Evolutionary conservation across 805 yeast genomes (phyloP).

Genomic region (Barnettozyma siamensis): DNA sequence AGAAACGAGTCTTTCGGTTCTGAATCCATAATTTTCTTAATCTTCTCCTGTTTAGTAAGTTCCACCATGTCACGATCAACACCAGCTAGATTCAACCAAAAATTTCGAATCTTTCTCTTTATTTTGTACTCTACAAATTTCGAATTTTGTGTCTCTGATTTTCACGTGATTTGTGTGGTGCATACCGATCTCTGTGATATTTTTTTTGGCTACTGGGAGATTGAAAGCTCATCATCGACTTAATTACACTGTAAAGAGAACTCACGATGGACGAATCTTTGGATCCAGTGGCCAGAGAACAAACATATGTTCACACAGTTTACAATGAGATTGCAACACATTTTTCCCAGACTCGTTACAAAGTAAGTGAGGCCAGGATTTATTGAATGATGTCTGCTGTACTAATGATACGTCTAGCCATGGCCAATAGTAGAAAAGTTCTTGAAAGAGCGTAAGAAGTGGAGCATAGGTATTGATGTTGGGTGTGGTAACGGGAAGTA

Average conservation of each 20-base stretch:
- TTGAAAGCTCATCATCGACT: not conserved
- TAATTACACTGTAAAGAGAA: not conserved
- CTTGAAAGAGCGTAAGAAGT: constrained; percentile 40
- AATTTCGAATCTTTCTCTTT: too few species aligned
- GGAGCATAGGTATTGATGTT: constrained; percentile 80
- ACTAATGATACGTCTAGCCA: constrained; percentile 39
- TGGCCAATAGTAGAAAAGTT: constrained; percentile 93
- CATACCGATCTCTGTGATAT: not conserved
- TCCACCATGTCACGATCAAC: not conserved
- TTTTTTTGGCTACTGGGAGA: too few species aligned
- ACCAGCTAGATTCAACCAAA: too few species aligned
- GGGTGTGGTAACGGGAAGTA: constrained; percentile 99
- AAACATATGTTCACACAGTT: constrained; percentile 80
- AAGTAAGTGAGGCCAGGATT: constrained; percentile 26
- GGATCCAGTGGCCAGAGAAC: constrained; percentile 58
- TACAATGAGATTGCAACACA: constrained; percentile 91
- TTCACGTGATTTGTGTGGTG: not conserved
- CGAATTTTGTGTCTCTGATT: too few species aligned
- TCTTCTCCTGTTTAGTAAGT: constrained; percentile 3
- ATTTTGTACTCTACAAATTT: too few species aligned
- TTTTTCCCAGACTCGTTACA: constrained; percentile 89
- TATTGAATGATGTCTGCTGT: too few species aligned
- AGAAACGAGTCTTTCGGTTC: constrained; percentile 18
- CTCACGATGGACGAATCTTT: constrained; percentile 20
- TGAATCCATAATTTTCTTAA: constrained; percentile 11